Evolutionary conservation across 176 grass and related monocot species (phyloP).

Genomic region (Rhynchospora pubera): DNA sequence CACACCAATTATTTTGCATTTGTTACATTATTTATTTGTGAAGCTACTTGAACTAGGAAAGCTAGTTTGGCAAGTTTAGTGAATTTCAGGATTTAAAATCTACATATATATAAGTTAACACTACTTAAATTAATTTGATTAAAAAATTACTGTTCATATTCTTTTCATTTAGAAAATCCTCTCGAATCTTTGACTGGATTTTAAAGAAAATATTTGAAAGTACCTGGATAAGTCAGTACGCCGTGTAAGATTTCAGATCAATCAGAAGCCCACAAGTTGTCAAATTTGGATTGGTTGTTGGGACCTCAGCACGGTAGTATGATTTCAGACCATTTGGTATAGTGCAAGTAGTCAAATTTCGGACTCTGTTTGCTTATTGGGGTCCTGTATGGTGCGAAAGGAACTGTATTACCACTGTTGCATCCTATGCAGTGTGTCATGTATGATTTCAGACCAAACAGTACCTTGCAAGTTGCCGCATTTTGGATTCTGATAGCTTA

Average conservation of each 20-base stretch:
- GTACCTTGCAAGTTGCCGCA: background rate
- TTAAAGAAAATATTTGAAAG: background rate
- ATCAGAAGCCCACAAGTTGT: background rate
- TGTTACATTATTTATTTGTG: too few species aligned
- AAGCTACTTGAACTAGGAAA: too few species aligned
- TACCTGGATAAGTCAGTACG: background rate
- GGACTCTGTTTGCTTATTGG: background rate
- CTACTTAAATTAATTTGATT: background rate
- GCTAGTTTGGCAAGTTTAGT: too few species aligned
- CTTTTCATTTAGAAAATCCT: background rate
- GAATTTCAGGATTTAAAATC: too few species aligned
- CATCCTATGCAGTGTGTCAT: background rate
- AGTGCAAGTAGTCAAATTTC: background rate
- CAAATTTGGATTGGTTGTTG: background rate
- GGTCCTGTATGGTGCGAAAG: background rate
- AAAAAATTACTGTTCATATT: background rate
- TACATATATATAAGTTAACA: background rate
- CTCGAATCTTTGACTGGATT: background rate
- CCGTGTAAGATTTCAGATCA: background rate
- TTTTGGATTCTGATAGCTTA: background rate
- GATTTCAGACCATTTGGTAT: background rate
- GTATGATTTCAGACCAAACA: background rate
- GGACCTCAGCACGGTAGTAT: background rate
- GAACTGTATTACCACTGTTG: background rate
- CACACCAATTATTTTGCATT: too few species aligned